Base-by-base conservation (phyloP, 768 basidiomycete genomes). In the Amanita jacksonii region DNA sequence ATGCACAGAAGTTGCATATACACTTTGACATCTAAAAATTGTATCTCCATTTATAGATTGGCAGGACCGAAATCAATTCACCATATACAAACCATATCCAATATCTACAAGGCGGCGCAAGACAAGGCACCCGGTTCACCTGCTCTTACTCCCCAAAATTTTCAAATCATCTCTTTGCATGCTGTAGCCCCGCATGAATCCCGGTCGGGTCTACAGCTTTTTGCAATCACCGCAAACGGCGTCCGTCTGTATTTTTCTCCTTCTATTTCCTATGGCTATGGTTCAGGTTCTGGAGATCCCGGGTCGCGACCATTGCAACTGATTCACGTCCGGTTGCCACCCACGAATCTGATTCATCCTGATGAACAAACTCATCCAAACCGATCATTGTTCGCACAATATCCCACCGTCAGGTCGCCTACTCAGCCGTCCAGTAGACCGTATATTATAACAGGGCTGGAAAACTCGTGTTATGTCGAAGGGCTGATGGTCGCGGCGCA, bases 241-340 rank as follows among this genome's bases (percentile, higher is more conserved):
- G 76, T 85, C 3, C 79, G 93, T 39, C 68, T 94, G 1, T 97
- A 88, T 67, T 90, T 96, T 57, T 74, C 74, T 1, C 73, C 82
- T 3, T 65, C 73, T 3, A 62, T 64, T 40, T 59, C 64, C 16
- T 74, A 73, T 50, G 64, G 66, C 18, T 81, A 77, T 57, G 56
- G 54, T 15, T 59, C 63, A 13, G 55, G 51, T 49, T 43, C 56
- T 47, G 36, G 25, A 13, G 44, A 45, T 22, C 43, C 52, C 47
- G 59, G 59, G 39, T 49, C 54, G 31, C 63, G 77, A 19, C 62
- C 72, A 28, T 67, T 90, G 28, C 76, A 83, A 51, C 72, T 93
- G 25, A 57, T 75, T 28, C 89, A 93, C 57, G 79, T 94, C 32
- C 79, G 90, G 48, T 66, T 89, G 19, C 84, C 87, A 30, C 86